phyloP scores from a whole-genome alignment of 148 eudicot genomes.

The Rhododendron williamsianum region DNA sequence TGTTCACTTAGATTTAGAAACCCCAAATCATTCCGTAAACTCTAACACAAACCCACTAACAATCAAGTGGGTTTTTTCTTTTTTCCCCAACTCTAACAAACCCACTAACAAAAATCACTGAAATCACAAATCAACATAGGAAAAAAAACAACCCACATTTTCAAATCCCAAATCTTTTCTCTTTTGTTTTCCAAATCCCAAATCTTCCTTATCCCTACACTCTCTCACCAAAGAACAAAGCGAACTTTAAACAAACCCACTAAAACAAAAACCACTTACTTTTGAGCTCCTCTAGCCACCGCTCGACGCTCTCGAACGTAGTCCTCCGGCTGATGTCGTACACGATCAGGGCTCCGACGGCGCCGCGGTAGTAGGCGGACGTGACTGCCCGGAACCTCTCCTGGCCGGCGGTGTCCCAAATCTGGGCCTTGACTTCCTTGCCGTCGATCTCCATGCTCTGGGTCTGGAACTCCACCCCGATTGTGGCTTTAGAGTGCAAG shows the following conservation, averaged over 20 bases:
- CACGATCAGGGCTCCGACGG: slow-evolving; percentile 63
- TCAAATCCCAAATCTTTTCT: too few relatives aligned
- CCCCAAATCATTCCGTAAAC: too few relatives aligned
- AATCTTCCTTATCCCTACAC: neutral
- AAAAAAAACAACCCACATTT: too few relatives aligned
- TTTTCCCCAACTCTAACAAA: too few relatives aligned
- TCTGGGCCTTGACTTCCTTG: slow-evolving; percentile 61
- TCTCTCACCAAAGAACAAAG: neutral
- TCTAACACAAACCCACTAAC: neutral
- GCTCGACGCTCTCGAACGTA: slow-evolving; percentile 47
- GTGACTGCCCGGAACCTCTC: slow-evolving; percentile 66
- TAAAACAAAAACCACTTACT: slow-evolving; percentile 22
- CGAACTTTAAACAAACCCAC: neutral
- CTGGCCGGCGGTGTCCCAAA: slow-evolving; percentile 77
- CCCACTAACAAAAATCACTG: neutral
- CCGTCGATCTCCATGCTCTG: slow-evolving; percentile 57
- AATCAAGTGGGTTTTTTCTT: too few relatives aligned
- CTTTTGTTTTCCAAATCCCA: too few relatives aligned
- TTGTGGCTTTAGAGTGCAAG: slow-evolving; percentile 54
- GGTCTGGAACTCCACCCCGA: slow-evolving; percentile 63
- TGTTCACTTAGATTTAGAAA: too few relatives aligned
- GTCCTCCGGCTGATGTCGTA: slow-evolving; percentile 52
- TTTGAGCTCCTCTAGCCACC: slow-evolving; percentile 64
- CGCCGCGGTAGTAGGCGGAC: slow-evolving; percentile 72
- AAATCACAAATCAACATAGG: too few relatives aligned